Evolutionary conservation across 495 filamentous ascomycete genomes (phyloP).

Genomic region (Physcia stellaris): DNA sequence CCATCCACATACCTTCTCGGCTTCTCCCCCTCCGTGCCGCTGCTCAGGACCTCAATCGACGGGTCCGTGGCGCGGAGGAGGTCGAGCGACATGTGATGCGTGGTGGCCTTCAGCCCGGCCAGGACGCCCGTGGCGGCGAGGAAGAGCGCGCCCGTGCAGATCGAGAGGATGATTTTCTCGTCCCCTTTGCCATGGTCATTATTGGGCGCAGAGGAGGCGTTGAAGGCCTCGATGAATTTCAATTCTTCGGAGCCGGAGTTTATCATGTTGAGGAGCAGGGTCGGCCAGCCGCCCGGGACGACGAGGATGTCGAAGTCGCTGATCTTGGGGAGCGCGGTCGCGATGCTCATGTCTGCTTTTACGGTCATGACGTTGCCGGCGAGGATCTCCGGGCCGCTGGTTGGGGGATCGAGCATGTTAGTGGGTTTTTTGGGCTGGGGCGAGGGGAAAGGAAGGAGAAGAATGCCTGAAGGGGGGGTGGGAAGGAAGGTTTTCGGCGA

Average conservation of each 20-base stretch:
- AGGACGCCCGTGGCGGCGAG: constrained; percentile 57
- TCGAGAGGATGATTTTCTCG: constrained; percentile 56
- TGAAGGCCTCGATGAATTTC: constrained; percentile 45
- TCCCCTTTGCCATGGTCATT: no score
- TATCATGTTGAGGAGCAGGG: not conserved
- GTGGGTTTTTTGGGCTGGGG: no score
- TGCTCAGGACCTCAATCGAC: constrained; percentile 3
- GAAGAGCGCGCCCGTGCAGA: constrained; percentile 62
- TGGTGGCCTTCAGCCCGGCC: constrained; percentile 52
- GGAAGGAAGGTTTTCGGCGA: no score
- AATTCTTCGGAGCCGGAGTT: constrained; percentile 10
- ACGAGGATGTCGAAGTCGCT: constrained; percentile 59
- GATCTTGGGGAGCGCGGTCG: constrained; percentile 39
- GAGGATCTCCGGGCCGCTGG: no score
- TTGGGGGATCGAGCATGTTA: no score
- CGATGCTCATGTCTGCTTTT: no score
- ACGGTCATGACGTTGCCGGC: no score
- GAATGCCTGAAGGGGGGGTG: no score
- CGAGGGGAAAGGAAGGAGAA: no score
- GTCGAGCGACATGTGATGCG: constrained; percentile 50
- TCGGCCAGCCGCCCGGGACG: constrained; percentile 40
- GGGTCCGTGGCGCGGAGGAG: constrained; percentile 40
- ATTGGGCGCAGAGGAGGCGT: constrained; percentile 45
- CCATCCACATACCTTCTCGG: constrained; percentile 6
- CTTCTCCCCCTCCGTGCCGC: not conserved